Evolutionary conservation across 352 stramenopile species (phyloP), one percentile per base, ranked within the genome.

Genomic region (Phytopythium chamaehyphon): DNA sequence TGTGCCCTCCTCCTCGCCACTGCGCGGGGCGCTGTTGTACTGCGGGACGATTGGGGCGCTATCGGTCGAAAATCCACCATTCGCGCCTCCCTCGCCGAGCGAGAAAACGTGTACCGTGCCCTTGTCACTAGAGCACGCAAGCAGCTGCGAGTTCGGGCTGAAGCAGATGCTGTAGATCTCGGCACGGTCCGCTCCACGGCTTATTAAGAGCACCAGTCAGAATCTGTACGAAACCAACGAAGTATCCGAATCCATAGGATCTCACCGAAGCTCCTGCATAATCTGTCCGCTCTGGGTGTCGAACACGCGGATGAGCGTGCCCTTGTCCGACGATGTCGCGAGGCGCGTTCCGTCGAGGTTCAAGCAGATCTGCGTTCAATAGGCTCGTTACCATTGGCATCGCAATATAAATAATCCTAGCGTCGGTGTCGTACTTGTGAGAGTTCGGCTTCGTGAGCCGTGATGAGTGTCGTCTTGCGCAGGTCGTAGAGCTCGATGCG

Each of bases 151-250:
- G 40, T 96, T 94, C 18, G 89, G 85, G 59, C 93, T 98, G 68
- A 99, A 99, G 56, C 87, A 90, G 55, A 99, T 89, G 67, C 92
- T 98, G 67, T 97, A 98, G 55, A 99, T 98, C 45, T 95, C 91
- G 1, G 96, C 96, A 51, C 95, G 79, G 64, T 99, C 96, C 11
- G 97, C 95, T 49, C 96, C 97, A 49, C 96, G 76, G 50, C 96
- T 93, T 11, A 50, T 23, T n/a, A n/a, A 50, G 11, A 26, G 24
- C 24, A 38, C 23, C 40, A 26, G 42, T 18, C 1, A 24, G 21
- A 7, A 28, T 18, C 7, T n/a, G 15, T 40, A 12, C 18, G 36
- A 28, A 46, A n/a, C 45, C 7, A 37, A 46, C 43, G 51, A 47
- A 31, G 22, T 43, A 26, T 24, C 51, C 24, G 35, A 43, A 2